Base-by-base conservation (phyloP, 2,329 filamentous ascomycete genomes). In the Phaeosphaeriaceae sp. region DNA sequence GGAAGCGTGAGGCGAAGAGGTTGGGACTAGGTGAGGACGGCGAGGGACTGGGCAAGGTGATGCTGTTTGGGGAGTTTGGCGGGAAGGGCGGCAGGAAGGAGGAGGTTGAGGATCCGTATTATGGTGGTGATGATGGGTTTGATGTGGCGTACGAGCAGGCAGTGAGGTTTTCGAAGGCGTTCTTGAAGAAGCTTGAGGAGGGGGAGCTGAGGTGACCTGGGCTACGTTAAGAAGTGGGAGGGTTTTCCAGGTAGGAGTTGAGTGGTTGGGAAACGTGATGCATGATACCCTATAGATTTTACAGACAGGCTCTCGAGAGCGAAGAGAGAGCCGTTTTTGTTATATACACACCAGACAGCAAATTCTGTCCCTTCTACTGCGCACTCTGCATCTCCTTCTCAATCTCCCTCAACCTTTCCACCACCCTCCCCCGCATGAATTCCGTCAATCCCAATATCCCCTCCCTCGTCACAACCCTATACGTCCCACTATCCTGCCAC, bases 81-180 rank as follows among this genome's bases (percentile, higher is more conserved):
- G 86, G 82, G 33, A 85, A 74, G 68, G 70, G 60, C 61, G 65
- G 70, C 51, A 67, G 83, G 85, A 20, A 91, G 0, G 74, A 97
- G 80, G 85, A 91, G 48, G 88, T 97, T 9, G 36, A 86, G 57
- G 95, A 98, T 76, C 95, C 95, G 15, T 99, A 98, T 80, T 98
- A 98, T 76, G 93, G 92, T n/a, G 92, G 87, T 13, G 80, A 83
- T 3, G 86, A 91, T 66, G 93, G 92, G 1, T 98, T 98, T 73
- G 87, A 90, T 69, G 86, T 85, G 71, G 92, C 93, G n/a, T 98
- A 91, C 78, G 88, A 94, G 79, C 93, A 97, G 82, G 89, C 90
- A 62, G 81, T 84, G 58, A 83, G 90, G 61, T 97, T 96, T 75
- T 89, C 91, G 1, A 85, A 83, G 73, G 92, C 90, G 54, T 93